Percentiles rank a stretch among this genome's conserved stretches.
These are phyloP conservation scores for Pichia sp. DNA, from an alignment of 1,139 yeast species.

Conservation along the genomic window DNA sequence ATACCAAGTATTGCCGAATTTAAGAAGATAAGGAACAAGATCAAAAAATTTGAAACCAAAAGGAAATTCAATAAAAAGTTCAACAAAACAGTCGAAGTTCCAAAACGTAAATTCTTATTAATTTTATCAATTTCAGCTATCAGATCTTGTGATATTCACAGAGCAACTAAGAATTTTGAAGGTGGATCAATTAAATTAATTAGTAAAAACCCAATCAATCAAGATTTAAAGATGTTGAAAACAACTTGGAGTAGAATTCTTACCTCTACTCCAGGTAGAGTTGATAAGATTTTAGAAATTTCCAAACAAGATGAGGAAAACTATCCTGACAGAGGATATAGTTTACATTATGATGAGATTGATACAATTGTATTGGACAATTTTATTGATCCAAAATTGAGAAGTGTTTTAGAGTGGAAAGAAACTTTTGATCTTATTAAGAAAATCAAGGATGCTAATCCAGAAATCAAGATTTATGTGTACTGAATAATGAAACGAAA, in stretches of 20 bases:
- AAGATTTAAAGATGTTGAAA: slow-evolving; percentile 45
- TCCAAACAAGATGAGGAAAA: slow-evolving; percentile 22
- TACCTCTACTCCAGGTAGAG: slow-evolving; percentile 61
- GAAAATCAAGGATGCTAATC: slow-evolving; percentile 28
- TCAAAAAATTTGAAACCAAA: slow-evolving; percentile 22
- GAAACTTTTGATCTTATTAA: slow-evolving; percentile 38
- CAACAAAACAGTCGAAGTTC: slow-evolving; percentile 13
- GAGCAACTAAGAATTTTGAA: slow-evolving; percentile 46
- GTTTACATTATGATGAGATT: slow-evolving; percentile 39
- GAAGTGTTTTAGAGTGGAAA: slow-evolving; percentile 53
- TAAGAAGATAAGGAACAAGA: slow-evolving; percentile 24
- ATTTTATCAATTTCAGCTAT: slow-evolving; percentile 61
- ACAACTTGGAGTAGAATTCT: slow-evolving; percentile 45
- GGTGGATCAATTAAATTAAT: slow-evolving; percentile 59
- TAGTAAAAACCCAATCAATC: slow-evolving; percentile 54
- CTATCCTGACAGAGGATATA: slow-evolving; percentile 2
- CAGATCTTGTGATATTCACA: slow-evolving; percentile 63
- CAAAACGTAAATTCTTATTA: slow-evolving; percentile 40
- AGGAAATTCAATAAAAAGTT: slow-evolving; percentile 20
- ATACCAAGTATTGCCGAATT: slow-evolving; percentile 23
- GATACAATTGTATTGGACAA: slow-evolving; percentile 56
- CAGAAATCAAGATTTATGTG: slow-evolving; percentile 41
- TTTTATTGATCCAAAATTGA: slow-evolving; percentile 54
- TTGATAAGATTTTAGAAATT: slow-evolving; percentile 42
- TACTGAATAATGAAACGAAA: slow-evolving; percentile 25